Conservation (phyloP, 2,329 filamentous ascomycete genomes). For the Penicillium vulpinum region DNA sequence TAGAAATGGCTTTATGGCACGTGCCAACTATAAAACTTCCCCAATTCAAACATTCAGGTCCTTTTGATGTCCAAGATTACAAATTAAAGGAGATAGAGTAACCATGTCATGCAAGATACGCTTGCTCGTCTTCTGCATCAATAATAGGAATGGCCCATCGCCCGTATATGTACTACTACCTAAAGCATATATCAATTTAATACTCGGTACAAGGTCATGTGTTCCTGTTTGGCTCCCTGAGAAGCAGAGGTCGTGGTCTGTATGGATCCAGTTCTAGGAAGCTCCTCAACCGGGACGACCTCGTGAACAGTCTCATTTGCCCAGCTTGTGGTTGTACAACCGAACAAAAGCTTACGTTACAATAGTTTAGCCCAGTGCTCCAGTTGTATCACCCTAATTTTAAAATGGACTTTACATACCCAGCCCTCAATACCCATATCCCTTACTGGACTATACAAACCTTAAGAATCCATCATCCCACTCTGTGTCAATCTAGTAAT, state of each 20-base stretch:
- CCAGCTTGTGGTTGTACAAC: not conserved
- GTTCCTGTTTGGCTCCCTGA: not conserved
- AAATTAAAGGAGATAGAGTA: too few relatives aligned
- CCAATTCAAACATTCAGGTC: not conserved
- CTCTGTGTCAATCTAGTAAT: not conserved
- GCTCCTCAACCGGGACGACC: too few relatives aligned
- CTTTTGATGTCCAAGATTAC: too few relatives aligned
- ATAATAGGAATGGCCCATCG: not conserved
- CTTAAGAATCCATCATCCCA: too few relatives aligned
- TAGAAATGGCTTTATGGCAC: not conserved
- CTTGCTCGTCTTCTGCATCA: too few relatives aligned
- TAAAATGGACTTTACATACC: not conserved
- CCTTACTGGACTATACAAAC: too few relatives aligned
- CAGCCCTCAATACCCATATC: not conserved
- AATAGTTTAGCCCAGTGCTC: not conserved
- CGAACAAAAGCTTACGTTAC: not conserved
- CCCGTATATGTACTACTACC: not conserved
- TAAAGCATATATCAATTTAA: too few relatives aligned
- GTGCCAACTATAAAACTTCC: not conserved
- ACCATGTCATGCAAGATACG: not conserved
- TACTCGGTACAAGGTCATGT: not conserved
- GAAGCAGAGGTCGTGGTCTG: too few relatives aligned
- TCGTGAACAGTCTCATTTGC: not conserved
- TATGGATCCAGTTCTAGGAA: not conserved
- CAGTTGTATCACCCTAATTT: not conserved